Evolutionary conservation across 179 eudicot genomes (phyloP), one percentile per base, ranked within the genome.

Genomic region (Beta lomatogona): DNA sequence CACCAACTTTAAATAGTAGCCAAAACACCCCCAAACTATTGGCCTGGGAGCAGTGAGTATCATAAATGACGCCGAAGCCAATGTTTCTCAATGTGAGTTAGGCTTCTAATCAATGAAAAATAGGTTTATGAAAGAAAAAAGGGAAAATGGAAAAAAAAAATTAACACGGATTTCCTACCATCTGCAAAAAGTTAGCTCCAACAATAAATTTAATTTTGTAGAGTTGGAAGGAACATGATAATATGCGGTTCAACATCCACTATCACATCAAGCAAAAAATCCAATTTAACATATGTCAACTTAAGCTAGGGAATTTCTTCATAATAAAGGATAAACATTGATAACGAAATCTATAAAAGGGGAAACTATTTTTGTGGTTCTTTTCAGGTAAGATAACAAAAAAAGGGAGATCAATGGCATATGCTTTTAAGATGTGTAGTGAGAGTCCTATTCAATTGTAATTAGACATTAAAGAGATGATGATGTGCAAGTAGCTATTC

Each of bases 401-500:
- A 3, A 58, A 12, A 36, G 22, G 44, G 15, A 76, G 28, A 69
- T 15, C 21, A 79, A 41, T 18, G 16, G 71, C 61, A 58, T 58
- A 80, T 72, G 57, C 82, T 79, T 36, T 21, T 22, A 41, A 48
- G 28, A 70, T 71, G 46, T 79, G 12, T 36, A 36, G 41, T 36
- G 41, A 57, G 45, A 80, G 82, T 80, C 82, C 41, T 80, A 36
- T 58, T 72, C 61, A 16, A 57, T 68, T 12, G 41, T 16, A 36
- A 36, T 0, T 36, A 70, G 81, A 79, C 81, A 57, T 15, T 22
- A 70, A 66, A 31, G 63, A 78, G 7, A 54, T 54, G 81, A 78
- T 78, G 18, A 70, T 44, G 58, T 57, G 76, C 77, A 80, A 80
- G 31, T 80, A 72, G 82, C 18, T 71, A 70, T 22, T 80, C 8